Base-by-base conservation (phyloP, 2,329 filamentous ascomycete species). In the Furcasterigmium furcatum region DNA sequence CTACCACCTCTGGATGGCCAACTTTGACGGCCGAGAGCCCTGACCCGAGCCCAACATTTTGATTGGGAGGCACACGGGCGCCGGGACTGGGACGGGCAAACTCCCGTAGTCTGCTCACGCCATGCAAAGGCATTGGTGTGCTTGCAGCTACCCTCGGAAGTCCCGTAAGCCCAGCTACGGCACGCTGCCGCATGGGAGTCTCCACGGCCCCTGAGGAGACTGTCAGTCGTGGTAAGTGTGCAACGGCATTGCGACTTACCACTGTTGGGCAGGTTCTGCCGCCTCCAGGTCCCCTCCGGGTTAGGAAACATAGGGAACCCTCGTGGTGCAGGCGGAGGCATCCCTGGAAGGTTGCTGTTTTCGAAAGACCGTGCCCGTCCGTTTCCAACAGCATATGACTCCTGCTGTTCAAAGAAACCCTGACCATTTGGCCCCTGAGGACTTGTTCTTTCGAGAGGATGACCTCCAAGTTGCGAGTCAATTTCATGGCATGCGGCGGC, bases 401-500 rank as follows among this genome's bases (percentile, higher is more conserved):
- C 19, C 14, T 45, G 43, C 18, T 43, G 35, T 22, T 45, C 44
- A 19, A 43, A 47, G 1, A 44, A 24, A 1, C 44, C 42, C 4
- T 38, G 46, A 9, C 38, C 32, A 16, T 13, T 12, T 10, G 20
- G 6, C 16, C 40, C 10, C 6, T n/a, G 22, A n/a, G n/a, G 32
- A 27, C 16, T 34, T 21, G 8, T 18, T 6, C 5, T 24, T 19
- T 9, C n/a, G 10, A 19, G 19, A 12, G 20, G 19, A 22, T 10
- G 29, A 10, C 22, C 20, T 13, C 22, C 22, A 24, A 50, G 16
- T 8, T 29, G 40, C 3, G 48, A 42, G 12, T 49, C 46, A 13
- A 49, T 38, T 7, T 44, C 44, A 52, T 79, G 70, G 16, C 72
- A 71, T 6, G 78, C 78, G 14, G 77, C 77, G 49, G 71, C 68